A percentile compares a stretch with the other conserved stretches of the same genome.
Evolutionary conservation across 2,329 filamentous ascomycete species (phyloP).

Genomic region (Hymenoscyphus linearis): DNA sequence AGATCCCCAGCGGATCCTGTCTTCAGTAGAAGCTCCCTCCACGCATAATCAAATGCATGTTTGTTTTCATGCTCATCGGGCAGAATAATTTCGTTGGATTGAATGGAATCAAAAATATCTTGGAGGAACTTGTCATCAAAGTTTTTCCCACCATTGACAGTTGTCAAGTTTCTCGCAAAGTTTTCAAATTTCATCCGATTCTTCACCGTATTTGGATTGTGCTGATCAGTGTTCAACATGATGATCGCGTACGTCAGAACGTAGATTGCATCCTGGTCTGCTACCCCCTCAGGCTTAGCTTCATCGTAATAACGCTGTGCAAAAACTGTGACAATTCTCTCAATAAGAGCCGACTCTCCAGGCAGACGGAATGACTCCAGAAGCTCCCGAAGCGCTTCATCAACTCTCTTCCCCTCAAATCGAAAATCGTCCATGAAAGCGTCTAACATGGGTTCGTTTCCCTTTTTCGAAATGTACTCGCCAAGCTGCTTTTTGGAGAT

Average conservation of each 20-base stretch:
- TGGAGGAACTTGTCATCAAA: slow-evolving; percentile 80
- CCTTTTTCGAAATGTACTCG: slow-evolving; percentile 87
- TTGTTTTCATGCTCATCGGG: slow-evolving; percentile 97
- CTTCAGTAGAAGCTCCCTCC: slow-evolving; percentile 90
- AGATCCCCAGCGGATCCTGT: slow-evolving; percentile 70
- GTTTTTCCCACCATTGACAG: slow-evolving; percentile 79
- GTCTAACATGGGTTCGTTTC: slow-evolving; percentile 77
- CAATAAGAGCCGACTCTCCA: slow-evolving; percentile 88
- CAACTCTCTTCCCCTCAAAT: slow-evolving; percentile 78
- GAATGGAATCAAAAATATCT: slow-evolving; percentile 86
- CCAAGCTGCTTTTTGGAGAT: slow-evolving; percentile 88
- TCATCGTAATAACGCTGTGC: slow-evolving; percentile 75
- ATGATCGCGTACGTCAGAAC: slow-evolving; percentile 94
- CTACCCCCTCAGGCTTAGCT: slow-evolving; percentile 66
- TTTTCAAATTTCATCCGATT: slow-evolving; percentile 81
- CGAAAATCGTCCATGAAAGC: slow-evolving; percentile 86
- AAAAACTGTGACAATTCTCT: slow-evolving; percentile 84
- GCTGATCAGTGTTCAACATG: slow-evolving; percentile 94
- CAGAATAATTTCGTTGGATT: slow-evolving; percentile 88
- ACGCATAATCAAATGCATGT: slow-evolving; percentile 94
- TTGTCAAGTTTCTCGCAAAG: slow-evolving; percentile 84
- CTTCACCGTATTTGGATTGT: slow-evolving; percentile 83
- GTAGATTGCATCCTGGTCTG: slow-evolving; percentile 81
- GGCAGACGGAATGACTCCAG: slow-evolving; percentile 89
- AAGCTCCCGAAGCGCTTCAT: slow-evolving; percentile 83